Percentiles rank a stretch among this genome's conserved stretches.
phyloP scores from a whole-genome alignment of 2,329 filamentous ascomycete genomes.

The Colletotrichum godetiae region DNA sequence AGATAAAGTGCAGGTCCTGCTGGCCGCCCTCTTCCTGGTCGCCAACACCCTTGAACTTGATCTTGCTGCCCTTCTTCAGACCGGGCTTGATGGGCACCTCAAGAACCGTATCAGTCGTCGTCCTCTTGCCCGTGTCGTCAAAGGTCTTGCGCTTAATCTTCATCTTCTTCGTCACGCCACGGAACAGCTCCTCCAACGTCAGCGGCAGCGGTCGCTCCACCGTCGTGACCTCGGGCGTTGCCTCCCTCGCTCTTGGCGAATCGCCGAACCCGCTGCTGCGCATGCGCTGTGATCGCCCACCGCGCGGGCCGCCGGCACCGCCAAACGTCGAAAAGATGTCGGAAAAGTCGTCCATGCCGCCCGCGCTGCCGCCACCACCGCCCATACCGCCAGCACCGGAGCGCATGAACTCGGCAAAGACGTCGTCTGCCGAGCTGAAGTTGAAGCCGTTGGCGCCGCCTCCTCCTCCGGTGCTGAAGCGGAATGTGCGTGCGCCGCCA shows the following conservation, averaged over 20 bases:
- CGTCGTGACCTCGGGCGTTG: conserved; percentile 87
- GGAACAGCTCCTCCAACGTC: conserved; percentile 88
- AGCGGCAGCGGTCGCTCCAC: conserved; percentile 87
- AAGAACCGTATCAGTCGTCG: conserved; percentile 87
- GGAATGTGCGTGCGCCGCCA: conserved; percentile 67
- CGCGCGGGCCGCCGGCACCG: conserved; percentile 48
- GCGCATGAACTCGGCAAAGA: conserved; percentile 87
- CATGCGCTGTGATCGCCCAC: conserved; percentile 54
- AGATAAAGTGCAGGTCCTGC: conserved; percentile 94
- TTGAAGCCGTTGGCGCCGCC: conserved; percentile 75
- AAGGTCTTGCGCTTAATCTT: conserved; percentile 98
- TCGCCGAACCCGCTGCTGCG: conserved; percentile 50
- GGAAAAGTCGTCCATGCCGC: conserved; percentile 58
- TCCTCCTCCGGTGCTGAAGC: conserved; percentile 68
- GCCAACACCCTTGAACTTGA: conserved; percentile 97
- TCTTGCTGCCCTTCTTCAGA: conserved; percentile 96
- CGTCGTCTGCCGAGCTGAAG: conserved; percentile 85
- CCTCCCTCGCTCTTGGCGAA: conserved; percentile 49
- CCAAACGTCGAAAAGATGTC: conserved; percentile 67
- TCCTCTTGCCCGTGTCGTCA: conserved; percentile 86
- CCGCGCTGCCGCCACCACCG: conserved; percentile 47
- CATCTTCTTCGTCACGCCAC: conserved; percentile 93
- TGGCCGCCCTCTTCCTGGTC: conserved; percentile 97
- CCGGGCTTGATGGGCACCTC: conserved; percentile 97
- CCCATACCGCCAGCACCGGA: conserved; percentile 59